Percentiles rank a stretch among this genome's conserved stretches.
These are phyloP conservation scores for Mrakia blollopis DNA, from an alignment of 768 basidiomycete species.

Conservation along the genomic window DNA sequence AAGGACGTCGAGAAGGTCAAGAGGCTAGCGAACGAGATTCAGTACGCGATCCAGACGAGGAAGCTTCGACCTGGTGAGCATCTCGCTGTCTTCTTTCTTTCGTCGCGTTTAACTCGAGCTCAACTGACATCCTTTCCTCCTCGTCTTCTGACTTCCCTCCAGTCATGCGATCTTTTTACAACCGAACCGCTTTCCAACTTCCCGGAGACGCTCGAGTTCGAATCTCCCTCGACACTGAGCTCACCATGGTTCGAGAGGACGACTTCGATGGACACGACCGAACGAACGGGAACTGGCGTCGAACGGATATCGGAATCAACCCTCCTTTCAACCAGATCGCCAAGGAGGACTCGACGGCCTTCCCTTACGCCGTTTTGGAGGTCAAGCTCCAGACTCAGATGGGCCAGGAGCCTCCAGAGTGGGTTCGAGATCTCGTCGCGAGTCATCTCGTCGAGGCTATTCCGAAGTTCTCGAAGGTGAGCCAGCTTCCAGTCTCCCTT, in stretches of 20 bases:
- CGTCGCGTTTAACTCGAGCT: background rate
- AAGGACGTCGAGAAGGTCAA: constrained; percentile 90
- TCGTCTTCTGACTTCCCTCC: background rate
- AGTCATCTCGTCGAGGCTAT: constrained; percentile 95
- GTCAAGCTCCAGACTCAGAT: constrained; percentile 95
- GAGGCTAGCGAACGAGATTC: constrained; percentile 93
- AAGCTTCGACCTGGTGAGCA: constrained; percentile 71
- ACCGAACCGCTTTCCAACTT: constrained; percentile 96
- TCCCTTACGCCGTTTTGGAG: constrained; percentile 96
- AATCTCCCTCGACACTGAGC: constrained; percentile 94
- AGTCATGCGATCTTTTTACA: constrained; percentile 98
- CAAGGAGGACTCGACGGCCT: constrained; percentile 78
- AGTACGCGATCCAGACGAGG: constrained; percentile 79
- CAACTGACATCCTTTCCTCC: background rate
- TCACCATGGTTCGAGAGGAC: constrained; percentile 90
- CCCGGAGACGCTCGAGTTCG: constrained; percentile 98
- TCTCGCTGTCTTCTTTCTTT: background rate
- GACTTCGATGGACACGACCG: constrained; percentile 82
- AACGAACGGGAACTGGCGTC: constrained; percentile 85
- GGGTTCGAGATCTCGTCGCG: constrained; percentile 93
- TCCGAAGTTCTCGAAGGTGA: constrained; percentile 78
- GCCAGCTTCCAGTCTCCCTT: background rate
- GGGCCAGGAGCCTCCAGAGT: constrained; percentile 90
- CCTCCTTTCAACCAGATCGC: constrained; percentile 70
- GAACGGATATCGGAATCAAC: constrained; percentile 63